Base-by-base conservation (phyloP, 148 eudicot genomes). In the Cornus kousa region DNA sequence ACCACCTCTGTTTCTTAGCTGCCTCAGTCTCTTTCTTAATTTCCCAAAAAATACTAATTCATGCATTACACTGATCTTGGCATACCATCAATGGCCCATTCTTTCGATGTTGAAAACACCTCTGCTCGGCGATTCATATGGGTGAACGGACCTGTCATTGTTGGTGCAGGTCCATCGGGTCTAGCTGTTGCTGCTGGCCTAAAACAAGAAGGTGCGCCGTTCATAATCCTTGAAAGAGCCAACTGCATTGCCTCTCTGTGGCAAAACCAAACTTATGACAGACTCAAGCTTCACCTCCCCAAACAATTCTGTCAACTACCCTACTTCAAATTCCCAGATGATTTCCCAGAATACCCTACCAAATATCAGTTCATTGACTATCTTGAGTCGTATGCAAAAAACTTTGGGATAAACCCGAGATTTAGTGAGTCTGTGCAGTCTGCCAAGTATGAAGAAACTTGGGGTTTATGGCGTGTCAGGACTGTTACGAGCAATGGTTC, bases 211-310 rank as follows among this genome's bases (percentile, higher is more conserved):
- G 95, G 95, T 0, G 95, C 90, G 2, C 95, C 97, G 3, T 91
- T 81, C 80, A 79, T 93, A 1, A 88, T 93, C 82, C 91, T 93
- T 0, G 97, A 93, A 28, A 79, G 94, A 67, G 91, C 95, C 60
- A 88, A 89, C 81, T 91, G 97, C 89, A 93, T 93, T 83, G 94
- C 95, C 71, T 89, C 95, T 2, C 79, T 93, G 57, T 91, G 97
- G 94, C 91, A 91, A 80, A 88, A 82, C 74, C 76, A 80, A 33
- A 91, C 98, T 46, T 94, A 94, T 31, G 90, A 94, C 81, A 89
- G 96, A 5, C 94, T 94, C 5, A 91, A 90, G 6, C 94, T 94
- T 12, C 96, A 91, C 82, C 84, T 94, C 5, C 96, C 98, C 9
- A 91, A 88, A 75, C 92, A 91, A 14, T 94, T 91, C 73, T 91